Base-by-base conservation (phyloP, 2,329 filamentous ascomycete species). In the Sporothrix pallida region DNA sequence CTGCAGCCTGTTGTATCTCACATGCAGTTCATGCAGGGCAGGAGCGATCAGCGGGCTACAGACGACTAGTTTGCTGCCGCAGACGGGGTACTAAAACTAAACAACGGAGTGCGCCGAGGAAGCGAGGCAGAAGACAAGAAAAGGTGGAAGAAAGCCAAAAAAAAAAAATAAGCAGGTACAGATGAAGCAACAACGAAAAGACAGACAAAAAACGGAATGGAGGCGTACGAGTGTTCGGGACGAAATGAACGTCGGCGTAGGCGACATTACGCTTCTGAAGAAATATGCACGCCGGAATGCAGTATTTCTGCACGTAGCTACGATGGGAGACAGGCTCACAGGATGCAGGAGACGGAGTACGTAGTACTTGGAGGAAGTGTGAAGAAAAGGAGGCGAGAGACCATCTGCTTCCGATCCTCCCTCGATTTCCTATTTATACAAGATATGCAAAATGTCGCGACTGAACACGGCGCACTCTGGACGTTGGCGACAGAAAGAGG, bases 51-150 rank as follows among this genome's bases (percentile, higher is more conserved):
- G 65, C 26, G 50, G 62, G 31, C 31, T 37, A 37, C 31, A 37
- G 2, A 37, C 31, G 31, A 37, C 62, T 31, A 37, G 48, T 54
- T 50, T 7, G 50, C 23, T 37, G 48, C 46, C 4, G 48, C 65
- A 23, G 48, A 46, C 48, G 26, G 48, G 48, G 48, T 31, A 54
- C 44, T 54, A 65, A 69, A 69, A 37, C 31, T 48, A 42, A 31
- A n/a, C 60, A 46, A 54, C 67, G 48, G 67, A 69, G 48, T 42
- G 67, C 67, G 48, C 67, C 67, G 67, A 69, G 46, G 67, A 31
- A 20, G 20, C 42, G 5, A n/a, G 52, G 7, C 4, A 58, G 17
- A 20, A 2, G 31, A 13, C 6, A 44, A 26, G 2, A n/a, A 15
- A 7, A 37, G 4, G 5, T 37, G 31, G 31, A 1, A 37, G 31